Evolutionary conservation across 331 rosid genomes (phyloP).

Genomic region (Acacia concinna): DNA sequence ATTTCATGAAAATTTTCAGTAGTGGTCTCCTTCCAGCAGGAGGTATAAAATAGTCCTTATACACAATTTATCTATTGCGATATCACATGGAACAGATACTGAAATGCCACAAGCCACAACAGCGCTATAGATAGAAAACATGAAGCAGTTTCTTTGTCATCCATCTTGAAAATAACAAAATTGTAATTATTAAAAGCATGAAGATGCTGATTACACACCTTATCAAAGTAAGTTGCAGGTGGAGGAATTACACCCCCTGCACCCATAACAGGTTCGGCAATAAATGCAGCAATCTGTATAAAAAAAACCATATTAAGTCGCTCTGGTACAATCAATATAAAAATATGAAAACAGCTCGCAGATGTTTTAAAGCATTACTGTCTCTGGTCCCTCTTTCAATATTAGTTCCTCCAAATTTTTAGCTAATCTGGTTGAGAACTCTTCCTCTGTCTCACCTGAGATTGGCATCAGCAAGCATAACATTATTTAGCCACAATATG

Average conservation of each 20-base stretch:
- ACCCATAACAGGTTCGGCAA: slow-evolving; percentile 97
- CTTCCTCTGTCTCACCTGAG: slow-evolving; percentile 95
- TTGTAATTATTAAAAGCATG: slow-evolving; percentile 13
- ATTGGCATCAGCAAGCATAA: slow-evolving; percentile 35
- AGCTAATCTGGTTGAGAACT: slow-evolving; percentile 87
- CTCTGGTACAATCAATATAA: slow-evolving; percentile 3
- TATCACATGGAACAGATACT: neutral
- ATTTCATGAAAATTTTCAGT: neutral
- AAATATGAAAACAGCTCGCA: slow-evolving; percentile 16
- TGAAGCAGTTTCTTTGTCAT: neutral
- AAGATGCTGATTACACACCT: slow-evolving; percentile 51
- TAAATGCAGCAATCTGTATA: slow-evolving; percentile 92
- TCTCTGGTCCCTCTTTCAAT: slow-evolving; percentile 90
- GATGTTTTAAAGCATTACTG: slow-evolving; percentile 49
- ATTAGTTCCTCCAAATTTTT: slow-evolving; percentile 81
- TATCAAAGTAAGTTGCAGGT: slow-evolving; percentile 88
- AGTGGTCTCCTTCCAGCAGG: neutral
- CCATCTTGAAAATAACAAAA: slow-evolving; percentile 24
- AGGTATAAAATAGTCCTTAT: neutral
- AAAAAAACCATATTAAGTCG: neutral
- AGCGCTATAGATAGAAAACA: neutral
- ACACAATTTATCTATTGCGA: neutral
- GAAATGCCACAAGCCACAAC: neutral
- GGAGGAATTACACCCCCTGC: slow-evolving; percentile 95
- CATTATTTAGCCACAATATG: slow-evolving; percentile 4